Evolutionary conservation across 2,329 filamentous ascomycete genomes (phyloP).

Genomic region (Aureobasidium lini): DNA sequence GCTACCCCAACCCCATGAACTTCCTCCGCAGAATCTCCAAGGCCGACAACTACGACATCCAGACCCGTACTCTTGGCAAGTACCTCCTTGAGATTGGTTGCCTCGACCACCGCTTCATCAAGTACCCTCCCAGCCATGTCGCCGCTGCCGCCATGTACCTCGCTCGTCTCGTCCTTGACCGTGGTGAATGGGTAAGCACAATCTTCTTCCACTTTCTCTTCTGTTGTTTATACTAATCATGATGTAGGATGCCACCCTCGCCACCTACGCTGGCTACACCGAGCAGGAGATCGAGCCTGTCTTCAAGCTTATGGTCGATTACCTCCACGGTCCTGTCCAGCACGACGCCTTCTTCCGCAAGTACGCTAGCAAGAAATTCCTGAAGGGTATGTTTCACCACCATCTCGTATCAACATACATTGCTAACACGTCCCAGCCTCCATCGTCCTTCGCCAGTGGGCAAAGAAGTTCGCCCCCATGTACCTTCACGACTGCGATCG

Average conservation of each 20-base stretch:
- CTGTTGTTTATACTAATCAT: not conserved
- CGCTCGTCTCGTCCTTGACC: slow-evolving; percentile 79
- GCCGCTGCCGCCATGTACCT: slow-evolving; percentile 94
- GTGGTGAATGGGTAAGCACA: slow-evolving; percentile 79
- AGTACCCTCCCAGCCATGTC: slow-evolving; percentile 79
- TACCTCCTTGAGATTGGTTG: slow-evolving; percentile 97
- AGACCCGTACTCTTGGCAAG: slow-evolving; percentile 93
- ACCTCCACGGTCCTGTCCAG: slow-evolving; percentile 78
- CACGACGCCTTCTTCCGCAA: slow-evolving; percentile 99
- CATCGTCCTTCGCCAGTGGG: slow-evolving; percentile 86
- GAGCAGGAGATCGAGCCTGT: slow-evolving; percentile 91
- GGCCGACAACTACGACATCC: slow-evolving; percentile 98
- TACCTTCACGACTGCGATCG: slow-evolving; percentile 24
- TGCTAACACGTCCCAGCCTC: slow-evolving; percentile 54
- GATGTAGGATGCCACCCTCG: slow-evolving; percentile 67
- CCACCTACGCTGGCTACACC: slow-evolving; percentile 86
- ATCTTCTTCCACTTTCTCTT: slow-evolving; percentile 19
- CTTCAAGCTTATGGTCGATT: slow-evolving; percentile 91
- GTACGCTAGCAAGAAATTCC: slow-evolving; percentile 98
- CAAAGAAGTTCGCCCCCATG: slow-evolving; percentile 49
- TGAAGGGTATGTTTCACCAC: slow-evolving; percentile 66
- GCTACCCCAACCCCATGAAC: slow-evolving; percentile 99
- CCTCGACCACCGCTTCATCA: slow-evolving; percentile 88
- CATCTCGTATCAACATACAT: not conserved
- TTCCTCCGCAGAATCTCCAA: slow-evolving; percentile 98